Evolutionary conservation across 75 land plant genomes (phyloP), one percentile per base, ranked within the genome.

Genomic region (Picea glauca): DNA sequence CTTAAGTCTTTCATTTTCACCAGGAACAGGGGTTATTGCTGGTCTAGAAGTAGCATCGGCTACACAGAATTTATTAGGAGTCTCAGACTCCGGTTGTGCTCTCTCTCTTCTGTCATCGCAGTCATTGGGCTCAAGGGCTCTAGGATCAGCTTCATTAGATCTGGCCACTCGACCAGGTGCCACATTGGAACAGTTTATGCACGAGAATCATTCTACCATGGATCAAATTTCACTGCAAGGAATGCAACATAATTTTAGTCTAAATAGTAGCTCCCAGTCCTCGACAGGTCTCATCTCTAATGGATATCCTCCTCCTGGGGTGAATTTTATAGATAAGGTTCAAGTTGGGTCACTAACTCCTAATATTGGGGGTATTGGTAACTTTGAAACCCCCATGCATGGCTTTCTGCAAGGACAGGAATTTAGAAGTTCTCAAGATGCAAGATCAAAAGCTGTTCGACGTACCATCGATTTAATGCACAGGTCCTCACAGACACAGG

Each of bases 41-140:
- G 86, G 86, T 78, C 17, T 84, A 56, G 87, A 85, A 76, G 87
- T 79, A 57, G 74, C 77, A 61, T 60, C 62, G n/a, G 23, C 58
- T 62, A 75, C 78, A 74, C 79, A 79, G 56, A 80, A 77, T 32
- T 40, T 81, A 76, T 32, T 65, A 26, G 80, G 83, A 79, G 61
- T 88, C 76, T 79, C 79, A n/a, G 86, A 89, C 68, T 78, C 82
- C 72, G 82, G 79, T n/a, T 81, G 91, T 91, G 93, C 93, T 89
- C 91, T 86, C 93, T 91, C 93, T 91, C 93, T 91, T 89, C 93
- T 91, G 93, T 91, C 93, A 91, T 81, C 79, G 15, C 82, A 81
- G 65, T 83, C 85, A 31, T 85, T 87, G 87, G 87, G 80, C 57
- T 75, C 85, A 74, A 57, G 79, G 62, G 80, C 81, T 4, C 56